Evolutionary conservation across 441 rosid genomes (phyloP).

Genomic region (Gossypium gossypioides): DNA sequence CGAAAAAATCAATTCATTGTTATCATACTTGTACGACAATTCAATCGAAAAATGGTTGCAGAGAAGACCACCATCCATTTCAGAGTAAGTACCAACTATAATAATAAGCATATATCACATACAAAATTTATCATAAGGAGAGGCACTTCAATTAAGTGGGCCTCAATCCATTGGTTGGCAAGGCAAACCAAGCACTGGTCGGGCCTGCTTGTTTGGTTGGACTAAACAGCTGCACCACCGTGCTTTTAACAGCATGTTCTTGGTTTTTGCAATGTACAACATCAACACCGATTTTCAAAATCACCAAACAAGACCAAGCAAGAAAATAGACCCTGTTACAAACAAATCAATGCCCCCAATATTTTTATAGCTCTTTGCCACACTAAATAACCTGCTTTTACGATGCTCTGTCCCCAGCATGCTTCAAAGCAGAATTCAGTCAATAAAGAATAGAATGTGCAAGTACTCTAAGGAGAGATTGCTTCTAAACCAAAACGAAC

Average conservation of each 20-base stretch:
- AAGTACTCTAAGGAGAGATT: background rate
- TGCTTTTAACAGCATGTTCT: background rate
- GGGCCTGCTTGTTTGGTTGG: background rate
- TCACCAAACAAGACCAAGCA: too few relatives aligned
- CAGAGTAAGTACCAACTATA: background rate
- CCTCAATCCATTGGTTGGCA: background rate
- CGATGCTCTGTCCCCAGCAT: too few relatives aligned
- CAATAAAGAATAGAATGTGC: too few relatives aligned
- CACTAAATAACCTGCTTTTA: background rate
- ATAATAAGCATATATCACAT: background rate
- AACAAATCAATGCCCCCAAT: too few relatives aligned
- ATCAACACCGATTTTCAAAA: background rate
- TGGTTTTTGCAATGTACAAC: conserved; percentile 3
- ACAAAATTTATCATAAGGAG: background rate
- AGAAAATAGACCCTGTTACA: too few relatives aligned
- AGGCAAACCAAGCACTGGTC: background rate
- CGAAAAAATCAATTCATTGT: background rate
- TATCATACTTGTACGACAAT: background rate
- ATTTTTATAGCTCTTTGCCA: too few relatives aligned
- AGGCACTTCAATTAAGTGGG: background rate
- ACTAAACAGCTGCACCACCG: background rate
- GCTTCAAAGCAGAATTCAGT: too few relatives aligned
- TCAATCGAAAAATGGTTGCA: background rate
- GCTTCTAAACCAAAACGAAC: background rate
- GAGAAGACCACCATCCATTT: background rate